Evolutionary conservation across 163 green algal species (phyloP).

Genomic region (Chloromonas sp.): DNA sequence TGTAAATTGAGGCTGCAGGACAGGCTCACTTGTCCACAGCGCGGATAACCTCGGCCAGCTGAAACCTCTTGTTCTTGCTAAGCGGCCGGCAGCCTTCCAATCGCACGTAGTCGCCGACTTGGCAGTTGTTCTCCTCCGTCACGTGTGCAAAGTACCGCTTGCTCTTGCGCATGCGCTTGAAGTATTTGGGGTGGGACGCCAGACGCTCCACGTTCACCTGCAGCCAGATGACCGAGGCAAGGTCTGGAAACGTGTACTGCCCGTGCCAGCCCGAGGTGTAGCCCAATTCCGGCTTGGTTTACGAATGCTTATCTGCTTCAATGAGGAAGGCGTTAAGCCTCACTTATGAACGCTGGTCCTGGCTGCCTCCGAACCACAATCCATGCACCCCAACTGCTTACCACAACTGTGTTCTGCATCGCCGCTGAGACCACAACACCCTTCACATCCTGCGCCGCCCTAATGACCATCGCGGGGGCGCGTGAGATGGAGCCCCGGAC

Average conservation of each 20-base stretch:
- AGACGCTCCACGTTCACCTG: conserved; percentile 41
- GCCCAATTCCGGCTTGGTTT: background rate
- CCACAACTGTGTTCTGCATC: conserved; percentile 42
- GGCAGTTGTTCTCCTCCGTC: background rate
- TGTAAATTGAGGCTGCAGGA: too few relatives aligned
- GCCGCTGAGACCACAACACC: conserved; percentile 40
- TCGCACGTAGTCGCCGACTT: conserved; percentile 47
- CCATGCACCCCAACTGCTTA: background rate
- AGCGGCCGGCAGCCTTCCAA: conserved; percentile 42
- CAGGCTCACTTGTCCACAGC: background rate
- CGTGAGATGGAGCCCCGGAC: conserved; percentile 13
- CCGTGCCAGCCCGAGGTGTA: background rate
- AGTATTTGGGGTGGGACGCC: conserved; percentile 33
- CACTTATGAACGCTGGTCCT: background rate
- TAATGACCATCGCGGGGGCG: conserved; percentile 25
- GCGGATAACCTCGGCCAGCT: conserved; percentile 34
- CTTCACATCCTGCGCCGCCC: conserved; percentile 46
- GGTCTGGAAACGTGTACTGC: background rate
- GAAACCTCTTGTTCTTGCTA: conserved; percentile 54
- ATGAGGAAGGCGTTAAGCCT: background rate
- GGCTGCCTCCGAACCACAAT: too few relatives aligned
- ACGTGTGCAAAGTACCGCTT: conserved; percentile 45
- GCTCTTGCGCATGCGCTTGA: conserved; percentile 33
- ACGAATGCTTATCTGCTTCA: background rate
- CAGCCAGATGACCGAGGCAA: background rate